phyloP scores from a whole-genome alignment of 2,329 filamentous ascomycete genomes.

The Aspergillus sp. region DNA sequence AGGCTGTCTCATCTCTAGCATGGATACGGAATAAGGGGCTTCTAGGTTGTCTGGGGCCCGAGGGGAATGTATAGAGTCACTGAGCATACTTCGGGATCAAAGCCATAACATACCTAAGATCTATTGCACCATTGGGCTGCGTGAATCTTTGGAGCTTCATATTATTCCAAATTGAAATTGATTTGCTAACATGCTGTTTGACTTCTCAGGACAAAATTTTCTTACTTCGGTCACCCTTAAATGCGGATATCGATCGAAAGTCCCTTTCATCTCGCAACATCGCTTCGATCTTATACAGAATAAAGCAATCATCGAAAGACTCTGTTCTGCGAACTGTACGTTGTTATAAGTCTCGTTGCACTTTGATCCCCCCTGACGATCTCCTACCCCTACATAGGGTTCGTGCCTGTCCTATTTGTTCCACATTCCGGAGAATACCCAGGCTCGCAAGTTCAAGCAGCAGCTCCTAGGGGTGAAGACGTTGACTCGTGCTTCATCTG shows the following conservation, averaged over 20 bases:
- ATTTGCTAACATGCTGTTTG: slow-evolving; percentile 12
- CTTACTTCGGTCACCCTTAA: slow-evolving; percentile 13
- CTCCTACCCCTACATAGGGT: slow-evolving; percentile 36
- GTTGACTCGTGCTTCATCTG: slow-evolving; percentile 44
- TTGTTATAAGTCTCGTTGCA: slow-evolving; percentile 25
- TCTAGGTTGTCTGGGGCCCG: not conserved
- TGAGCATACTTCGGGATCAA: slow-evolving; percentile 13
- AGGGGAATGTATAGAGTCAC: slow-evolving; percentile 11
- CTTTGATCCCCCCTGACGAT: slow-evolving; percentile 31
- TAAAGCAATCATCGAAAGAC: slow-evolving; percentile 18
- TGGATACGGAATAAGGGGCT: slow-evolving; percentile 9
- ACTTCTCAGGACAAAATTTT: slow-evolving; percentile 13
- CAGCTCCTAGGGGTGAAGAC: slow-evolving; percentile 39
- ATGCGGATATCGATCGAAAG: slow-evolving; percentile 23
- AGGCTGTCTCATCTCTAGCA: slow-evolving; percentile 2
- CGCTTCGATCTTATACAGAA: slow-evolving; percentile 19
- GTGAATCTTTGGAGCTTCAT: too few relatives aligned
- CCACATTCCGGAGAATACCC: slow-evolving; percentile 36
- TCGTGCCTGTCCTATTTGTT: slow-evolving; percentile 29
- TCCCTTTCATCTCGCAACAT: slow-evolving; percentile 14
- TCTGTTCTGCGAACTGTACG: slow-evolving; percentile 30
- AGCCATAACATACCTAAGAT: slow-evolving; percentile 11
- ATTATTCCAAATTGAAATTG: not conserved
- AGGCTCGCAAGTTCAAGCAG: slow-evolving; percentile 24
- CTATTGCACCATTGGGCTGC: not conserved